These are phyloP conservation scores for Globisporangium solare DNA, from an alignment of 352 stramenopile genomes.

Conservation along the genomic window DNA sequence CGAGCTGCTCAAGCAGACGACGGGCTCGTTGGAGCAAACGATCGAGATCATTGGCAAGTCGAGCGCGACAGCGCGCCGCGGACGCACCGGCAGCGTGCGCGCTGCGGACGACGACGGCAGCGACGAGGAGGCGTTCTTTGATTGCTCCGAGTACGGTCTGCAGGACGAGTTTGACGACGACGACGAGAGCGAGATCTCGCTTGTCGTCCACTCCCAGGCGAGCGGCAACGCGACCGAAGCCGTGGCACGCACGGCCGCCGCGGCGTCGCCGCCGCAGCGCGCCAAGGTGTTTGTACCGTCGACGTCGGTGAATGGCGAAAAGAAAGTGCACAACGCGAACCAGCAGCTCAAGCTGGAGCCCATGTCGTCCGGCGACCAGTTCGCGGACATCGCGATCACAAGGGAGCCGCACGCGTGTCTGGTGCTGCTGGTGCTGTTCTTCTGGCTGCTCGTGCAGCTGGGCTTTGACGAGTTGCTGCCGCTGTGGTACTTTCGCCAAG, in stretches of 20 bases:
- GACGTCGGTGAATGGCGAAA: not conserved
- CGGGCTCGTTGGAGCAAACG: constrained; percentile 59
- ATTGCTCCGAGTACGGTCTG: constrained; percentile 74
- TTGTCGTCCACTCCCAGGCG: constrained; percentile 65
- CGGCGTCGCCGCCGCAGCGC: not conserved
- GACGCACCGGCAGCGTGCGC: constrained; percentile 27
- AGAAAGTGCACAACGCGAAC: constrained; percentile 19
- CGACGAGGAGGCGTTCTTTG: constrained; percentile 81
- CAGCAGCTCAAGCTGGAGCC: constrained; percentile 11
- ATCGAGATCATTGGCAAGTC: constrained; percentile 61
- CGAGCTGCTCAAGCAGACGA: constrained; percentile 65
- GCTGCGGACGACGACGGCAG: constrained; percentile 44
- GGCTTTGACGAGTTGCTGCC: constrained; percentile 80
- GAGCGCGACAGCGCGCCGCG: constrained; percentile 7
- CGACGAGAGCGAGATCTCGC: constrained; percentile 58
- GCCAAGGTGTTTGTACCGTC: not conserved
- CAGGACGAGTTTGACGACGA: constrained; percentile 56
- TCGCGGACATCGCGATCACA: constrained; percentile 56
- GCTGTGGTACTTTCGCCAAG: constrained; percentile 77
- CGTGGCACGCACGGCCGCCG: constrained; percentile 11
- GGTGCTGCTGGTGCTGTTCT: constrained; percentile 63
- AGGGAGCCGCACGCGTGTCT: constrained; percentile 61
- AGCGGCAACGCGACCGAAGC: constrained; percentile 36
- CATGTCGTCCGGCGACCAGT: constrained; percentile 8
- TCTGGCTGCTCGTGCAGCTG: constrained; percentile 66